These are phyloP conservation scores for Aspergillus mulundensis DNA, from an alignment of 495 filamentous ascomycete species.

Conservation along the genomic window DNA sequence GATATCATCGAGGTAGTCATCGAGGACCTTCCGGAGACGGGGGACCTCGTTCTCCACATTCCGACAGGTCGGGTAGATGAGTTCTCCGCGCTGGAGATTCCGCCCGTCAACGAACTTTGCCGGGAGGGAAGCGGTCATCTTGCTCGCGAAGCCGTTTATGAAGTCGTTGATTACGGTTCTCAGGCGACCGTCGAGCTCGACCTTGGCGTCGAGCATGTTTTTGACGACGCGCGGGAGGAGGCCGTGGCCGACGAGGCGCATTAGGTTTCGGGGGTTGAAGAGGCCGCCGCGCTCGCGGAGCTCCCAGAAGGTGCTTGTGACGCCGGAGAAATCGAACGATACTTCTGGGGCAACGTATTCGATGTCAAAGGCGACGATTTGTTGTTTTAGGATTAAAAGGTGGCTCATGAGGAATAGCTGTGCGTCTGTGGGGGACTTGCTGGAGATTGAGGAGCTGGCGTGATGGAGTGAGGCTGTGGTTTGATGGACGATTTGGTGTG, in stretches of 20 bases:
- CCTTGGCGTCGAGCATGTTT: slow-evolving; percentile 72
- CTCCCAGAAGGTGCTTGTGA: slow-evolving; percentile 76
- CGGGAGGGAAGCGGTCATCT: slow-evolving; percentile 52
- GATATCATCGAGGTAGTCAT: slow-evolving; percentile 56
- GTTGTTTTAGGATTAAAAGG: slow-evolving; percentile 83
- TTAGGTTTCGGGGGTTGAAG: slow-evolving; percentile 61
- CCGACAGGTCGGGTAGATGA: slow-evolving; percentile 37
- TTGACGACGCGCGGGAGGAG: slow-evolving; percentile 59
- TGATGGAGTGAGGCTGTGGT: slow-evolving; percentile 62
- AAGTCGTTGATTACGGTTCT: slow-evolving; percentile 77
- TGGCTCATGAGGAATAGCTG: slow-evolving; percentile 90
- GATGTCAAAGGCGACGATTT: slow-evolving; percentile 89
- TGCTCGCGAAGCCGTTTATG: slow-evolving; percentile 54
- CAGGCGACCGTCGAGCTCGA: slow-evolving; percentile 74
- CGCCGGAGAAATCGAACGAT: slow-evolving; percentile 70
- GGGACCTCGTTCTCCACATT: slow-evolving; percentile 54
- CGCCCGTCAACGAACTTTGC: slow-evolving; percentile 39
- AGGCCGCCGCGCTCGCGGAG: slow-evolving; percentile 64
- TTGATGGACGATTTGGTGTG: slow-evolving; percentile 72
- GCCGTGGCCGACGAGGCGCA: slow-evolving; percentile 55
- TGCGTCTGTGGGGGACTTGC: slow-evolving; percentile 58
- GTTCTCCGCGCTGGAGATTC: slow-evolving; percentile 34
- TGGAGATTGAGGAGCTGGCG: slow-evolving; percentile 47
- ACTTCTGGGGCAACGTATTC: slow-evolving; percentile 74
- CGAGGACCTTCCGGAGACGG: slow-evolving; percentile 46